phyloP scores from a whole-genome alignment of 108 stramenopile species.

The Epithemia pelagica region DNA sequence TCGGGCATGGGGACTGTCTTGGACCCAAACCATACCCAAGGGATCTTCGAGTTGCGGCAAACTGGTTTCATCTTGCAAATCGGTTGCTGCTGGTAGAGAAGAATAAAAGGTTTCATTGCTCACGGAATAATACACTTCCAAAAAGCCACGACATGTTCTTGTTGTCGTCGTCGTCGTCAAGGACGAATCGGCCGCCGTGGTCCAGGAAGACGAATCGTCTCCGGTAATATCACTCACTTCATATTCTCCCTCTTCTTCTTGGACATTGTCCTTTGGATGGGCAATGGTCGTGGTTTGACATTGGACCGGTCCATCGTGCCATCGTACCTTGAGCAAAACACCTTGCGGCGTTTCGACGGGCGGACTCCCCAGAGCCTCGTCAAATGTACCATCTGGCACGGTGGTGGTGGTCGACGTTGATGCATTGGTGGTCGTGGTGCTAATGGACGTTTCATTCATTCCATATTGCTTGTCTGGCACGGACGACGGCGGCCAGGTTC shows the following conservation, averaged over 20 bases:
- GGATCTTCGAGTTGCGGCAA: neutral
- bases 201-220: neutral
- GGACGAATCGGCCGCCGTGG: neutral
- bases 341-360: neutral
- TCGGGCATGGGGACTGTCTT: neutral
- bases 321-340: neutral
- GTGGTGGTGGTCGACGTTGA: too few species aligned
- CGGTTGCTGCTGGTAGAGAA: neutral
- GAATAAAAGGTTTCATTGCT: slow-evolving; percentile 9
- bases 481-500: neutral
- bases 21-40: neutral
- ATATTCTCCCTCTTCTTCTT: neutral
- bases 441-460: too few species aligned
- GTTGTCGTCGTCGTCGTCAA: neutral
- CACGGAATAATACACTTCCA: slow-evolving; percentile 8
- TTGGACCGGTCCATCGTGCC: slow-evolving; percentile 7
- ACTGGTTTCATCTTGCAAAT: neutral
- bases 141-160: neutral
- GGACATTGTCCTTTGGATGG: neutral
- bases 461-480: too few species aligned
- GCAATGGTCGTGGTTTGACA: neutral
- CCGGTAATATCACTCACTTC: neutral
- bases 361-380: too few species aligned
- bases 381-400: too few species aligned
- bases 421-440: too few species aligned